These are phyloP conservation scores for Alternaria sp. DNA, from an alignment of 2,329 filamentous ascomycete genomes.

Conservation along the genomic window DNA sequence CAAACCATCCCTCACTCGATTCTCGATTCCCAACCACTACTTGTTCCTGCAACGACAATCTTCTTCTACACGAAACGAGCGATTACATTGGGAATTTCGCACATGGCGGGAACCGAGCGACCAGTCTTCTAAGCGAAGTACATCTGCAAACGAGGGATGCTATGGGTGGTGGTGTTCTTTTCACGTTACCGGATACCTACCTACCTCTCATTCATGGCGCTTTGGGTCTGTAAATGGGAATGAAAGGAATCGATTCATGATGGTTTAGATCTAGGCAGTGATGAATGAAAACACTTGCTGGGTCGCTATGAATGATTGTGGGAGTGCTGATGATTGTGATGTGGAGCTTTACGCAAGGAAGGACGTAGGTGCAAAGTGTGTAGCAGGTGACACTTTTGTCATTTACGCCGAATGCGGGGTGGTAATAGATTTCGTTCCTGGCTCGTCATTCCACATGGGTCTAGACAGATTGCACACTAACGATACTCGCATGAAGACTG, in stretches of 20 bases:
- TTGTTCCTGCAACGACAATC: constrained; percentile 31
- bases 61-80: constrained; percentile 35
- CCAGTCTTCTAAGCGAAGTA: constrained; percentile 37
- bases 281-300: constrained; percentile 48
- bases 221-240: constrained; percentile 47
- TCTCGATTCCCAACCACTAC: constrained; percentile 44
- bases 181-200: constrained; percentile 37
- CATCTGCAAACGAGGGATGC: constrained; percentile 39
- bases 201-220: constrained; percentile 47
- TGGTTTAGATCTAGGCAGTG: constrained; percentile 51
- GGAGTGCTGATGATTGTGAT: constrained; percentile 16
- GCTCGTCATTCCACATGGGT: neutral
- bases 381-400: neutral
- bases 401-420: neutral
- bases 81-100: constrained; percentile 42
- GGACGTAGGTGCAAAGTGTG: neutral
- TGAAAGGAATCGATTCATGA: constrained; percentile 40
- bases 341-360: neutral
- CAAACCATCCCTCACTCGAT: constrained; percentile 45
- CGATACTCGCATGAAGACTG: neutral
- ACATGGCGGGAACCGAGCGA: constrained; percentile 38
- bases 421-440: neutral
- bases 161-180: constrained; percentile 33
- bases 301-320: constrained; percentile 37
- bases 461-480: neutral